A percentile compares a stretch with the other conserved stretches of the same genome.
These are phyloP conservation scores for Gossypium schwendimanii DNA, from an alignment of 441 rosid genomes.

Conservation along the genomic window DNA sequence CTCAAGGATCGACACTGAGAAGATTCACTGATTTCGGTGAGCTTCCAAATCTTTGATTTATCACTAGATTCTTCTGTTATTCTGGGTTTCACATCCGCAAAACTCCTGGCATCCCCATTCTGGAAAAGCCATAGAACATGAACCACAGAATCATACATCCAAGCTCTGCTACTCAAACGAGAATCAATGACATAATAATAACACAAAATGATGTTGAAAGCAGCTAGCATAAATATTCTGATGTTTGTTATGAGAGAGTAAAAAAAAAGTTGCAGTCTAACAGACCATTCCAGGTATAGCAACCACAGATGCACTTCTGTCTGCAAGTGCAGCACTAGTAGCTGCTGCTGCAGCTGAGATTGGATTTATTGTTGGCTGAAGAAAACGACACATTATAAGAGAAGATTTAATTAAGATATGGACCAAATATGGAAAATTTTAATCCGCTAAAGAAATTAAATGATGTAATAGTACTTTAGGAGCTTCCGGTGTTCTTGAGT, in stretches of 20 bases:
- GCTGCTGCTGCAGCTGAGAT: constrained; percentile 48
- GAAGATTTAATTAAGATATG: not conserved
- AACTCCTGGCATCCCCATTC: constrained; percentile 85
- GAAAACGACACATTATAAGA: constrained; percentile 16
- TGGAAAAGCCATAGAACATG: constrained; percentile 20
- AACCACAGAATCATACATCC: not conserved
- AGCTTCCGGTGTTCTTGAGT: constrained; percentile 52
- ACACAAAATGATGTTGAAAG: not conserved
- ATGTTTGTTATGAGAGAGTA: not conserved
- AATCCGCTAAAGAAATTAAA: constrained; percentile 8
- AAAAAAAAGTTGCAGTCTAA: constrained; percentile 8
- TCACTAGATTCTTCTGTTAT: constrained; percentile 80
- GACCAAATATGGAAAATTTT: not conserved
- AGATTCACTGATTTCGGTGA: constrained; percentile 82
- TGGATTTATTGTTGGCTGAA: constrained; percentile 71
- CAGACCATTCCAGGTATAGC: constrained; percentile 74
- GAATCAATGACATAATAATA: not conserved
- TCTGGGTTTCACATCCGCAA: constrained; percentile 91
- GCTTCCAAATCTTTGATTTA: constrained; percentile 95
- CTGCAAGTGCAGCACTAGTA: constrained; percentile 61
- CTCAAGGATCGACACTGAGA: constrained; percentile 88
- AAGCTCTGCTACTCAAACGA: not conserved
- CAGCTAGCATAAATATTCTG: not conserved
- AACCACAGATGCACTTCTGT: constrained; percentile 61
- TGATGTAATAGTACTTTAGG: constrained; percentile 28